Conservation (phyloP, 2,329 filamentous ascomycete species). For the Alternaria brassicae region DNA sequence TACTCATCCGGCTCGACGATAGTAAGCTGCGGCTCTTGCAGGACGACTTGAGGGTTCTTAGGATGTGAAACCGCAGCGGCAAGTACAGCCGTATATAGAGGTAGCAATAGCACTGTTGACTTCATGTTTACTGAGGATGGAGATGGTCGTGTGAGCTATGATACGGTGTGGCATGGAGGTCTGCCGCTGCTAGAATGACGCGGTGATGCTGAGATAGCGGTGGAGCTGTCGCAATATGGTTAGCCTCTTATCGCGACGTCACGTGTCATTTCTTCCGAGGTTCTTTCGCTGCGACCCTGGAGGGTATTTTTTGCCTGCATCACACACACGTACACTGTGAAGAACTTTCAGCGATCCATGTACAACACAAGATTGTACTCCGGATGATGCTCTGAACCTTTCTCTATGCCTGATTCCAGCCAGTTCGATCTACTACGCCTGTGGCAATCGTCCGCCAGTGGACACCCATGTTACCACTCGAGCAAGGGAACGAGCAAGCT, state of each 20-base stretch:
- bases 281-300: too few species aligned
- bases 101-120: conserved; percentile 42
- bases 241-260: conserved; percentile 13
- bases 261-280: conserved; percentile 4
- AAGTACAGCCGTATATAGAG: conserved; percentile 41
- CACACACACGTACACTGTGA: too few species aligned
- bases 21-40: conserved; percentile 39
- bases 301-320: too few species aligned
- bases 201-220: conserved; percentile 16
- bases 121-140: conserved; percentile 38
- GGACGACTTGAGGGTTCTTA: conserved; percentile 36
- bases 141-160: not conserved
- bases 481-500: too few species aligned
- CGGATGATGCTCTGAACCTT: too few species aligned
- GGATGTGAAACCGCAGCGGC: conserved; percentile 37
- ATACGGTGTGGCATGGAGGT: not conserved
- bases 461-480: too few species aligned
- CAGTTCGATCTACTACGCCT: too few species aligned
- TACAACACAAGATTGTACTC: too few species aligned
- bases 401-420: too few species aligned
- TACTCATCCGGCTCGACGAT: conserved; percentile 45
- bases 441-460: too few species aligned
- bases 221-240: conserved; percentile 8
- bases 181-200: conserved; percentile 19
- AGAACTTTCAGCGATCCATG: too few species aligned